A percentile compares a stretch with the other conserved stretches of the same genome.
Conservation (phyloP, 495 filamentous ascomycete species). For the Trichoderma virens region DNA sequence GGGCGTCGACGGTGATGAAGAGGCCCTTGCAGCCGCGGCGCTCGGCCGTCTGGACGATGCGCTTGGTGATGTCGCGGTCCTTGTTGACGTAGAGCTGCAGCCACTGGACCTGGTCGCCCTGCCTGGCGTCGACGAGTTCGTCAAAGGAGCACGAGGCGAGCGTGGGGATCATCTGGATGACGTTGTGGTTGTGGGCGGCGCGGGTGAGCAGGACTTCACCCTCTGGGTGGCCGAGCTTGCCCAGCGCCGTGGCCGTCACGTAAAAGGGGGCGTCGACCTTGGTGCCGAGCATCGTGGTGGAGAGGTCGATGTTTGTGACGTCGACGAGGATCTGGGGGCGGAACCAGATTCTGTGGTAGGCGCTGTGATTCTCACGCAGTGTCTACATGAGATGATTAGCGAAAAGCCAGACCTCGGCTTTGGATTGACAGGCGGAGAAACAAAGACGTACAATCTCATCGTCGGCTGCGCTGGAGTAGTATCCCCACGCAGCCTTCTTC, state of each 20-base stretch:
- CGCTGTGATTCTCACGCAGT: slow-evolving; percentile 90
- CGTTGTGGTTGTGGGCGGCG: slow-evolving; percentile 75
- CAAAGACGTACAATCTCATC: slow-evolving; percentile 79
- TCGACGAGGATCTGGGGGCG: slow-evolving; percentile 77
- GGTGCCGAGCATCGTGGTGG: slow-evolving; percentile 84
- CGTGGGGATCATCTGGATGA: slow-evolving; percentile 95
- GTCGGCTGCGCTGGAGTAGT: slow-evolving; percentile 92
- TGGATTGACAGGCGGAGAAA: background rate
- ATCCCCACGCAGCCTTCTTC: slow-evolving; percentile 94
- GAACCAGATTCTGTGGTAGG: slow-evolving; percentile 98
- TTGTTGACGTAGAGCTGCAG: slow-evolving; percentile 98
- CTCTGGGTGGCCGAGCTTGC: slow-evolving; percentile 83
- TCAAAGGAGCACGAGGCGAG: slow-evolving; percentile 97
- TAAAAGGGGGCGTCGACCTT: slow-evolving; percentile 81
- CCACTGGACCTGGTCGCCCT: slow-evolving; percentile 86
- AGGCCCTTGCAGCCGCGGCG: slow-evolving; percentile 87
- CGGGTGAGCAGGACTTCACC: slow-evolving; percentile 86
- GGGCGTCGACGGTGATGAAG: slow-evolving; percentile 98
- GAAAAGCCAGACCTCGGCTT: slow-evolving; percentile 5
- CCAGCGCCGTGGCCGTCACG: slow-evolving; percentile 84
- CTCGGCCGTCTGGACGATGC: slow-evolving; percentile 89
- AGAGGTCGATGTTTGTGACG: slow-evolving; percentile 77
- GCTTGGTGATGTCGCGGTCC: slow-evolving; percentile 81
- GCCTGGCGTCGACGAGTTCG: slow-evolving; percentile 82
- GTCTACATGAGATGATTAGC: slow-evolving; percentile 49